Percentiles rank a stretch among this genome's conserved stretches.
Conservation (phyloP, 139 green algal genomes). For the Desmodesmus armatus region DNA sequence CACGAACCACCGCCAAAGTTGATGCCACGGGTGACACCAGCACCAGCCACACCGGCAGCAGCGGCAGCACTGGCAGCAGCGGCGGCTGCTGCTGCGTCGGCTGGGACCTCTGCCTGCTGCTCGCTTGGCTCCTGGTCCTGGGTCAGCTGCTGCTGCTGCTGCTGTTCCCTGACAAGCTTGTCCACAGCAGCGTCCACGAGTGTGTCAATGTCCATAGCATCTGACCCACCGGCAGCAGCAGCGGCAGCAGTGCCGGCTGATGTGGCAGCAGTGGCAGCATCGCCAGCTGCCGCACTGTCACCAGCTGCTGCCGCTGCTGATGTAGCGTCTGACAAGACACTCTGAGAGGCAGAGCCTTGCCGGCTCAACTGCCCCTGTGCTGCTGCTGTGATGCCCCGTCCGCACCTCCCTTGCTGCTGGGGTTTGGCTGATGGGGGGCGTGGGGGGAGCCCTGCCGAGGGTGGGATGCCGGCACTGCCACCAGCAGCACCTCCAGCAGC, state of each 20-base stretch:
- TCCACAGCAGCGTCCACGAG: neutral
- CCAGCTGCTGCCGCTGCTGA: neutral
- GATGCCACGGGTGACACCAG: neutral
- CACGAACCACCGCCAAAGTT: neutral
- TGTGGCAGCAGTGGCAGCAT: neutral
- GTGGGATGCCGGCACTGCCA: too few species aligned
- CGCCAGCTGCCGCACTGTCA: neutral
- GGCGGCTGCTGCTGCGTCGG: neutral
- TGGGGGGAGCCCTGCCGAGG: neutral
- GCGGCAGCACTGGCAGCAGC: neutral
- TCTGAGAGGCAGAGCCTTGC: neutral
- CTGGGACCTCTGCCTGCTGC: conserved; percentile 1
- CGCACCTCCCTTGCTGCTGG: conserved; percentile 7
- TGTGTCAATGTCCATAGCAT: neutral
- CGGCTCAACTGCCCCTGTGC: neutral
- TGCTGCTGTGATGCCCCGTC: conserved; percentile 1
- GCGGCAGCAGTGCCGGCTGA: neutral
- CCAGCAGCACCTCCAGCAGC: neutral
- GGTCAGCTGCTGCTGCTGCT: neutral
- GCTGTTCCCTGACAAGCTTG: neutral
- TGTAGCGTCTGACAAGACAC: neutral
- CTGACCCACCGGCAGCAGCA: neutral
- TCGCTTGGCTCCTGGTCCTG: neutral
- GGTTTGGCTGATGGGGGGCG: neutral
- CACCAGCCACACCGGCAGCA: neutral